Percentiles rank a stretch among this genome's conserved stretches.
Conservation (phyloP, 768 basidiomycete species). For the Suillus occidentalis region DNA sequence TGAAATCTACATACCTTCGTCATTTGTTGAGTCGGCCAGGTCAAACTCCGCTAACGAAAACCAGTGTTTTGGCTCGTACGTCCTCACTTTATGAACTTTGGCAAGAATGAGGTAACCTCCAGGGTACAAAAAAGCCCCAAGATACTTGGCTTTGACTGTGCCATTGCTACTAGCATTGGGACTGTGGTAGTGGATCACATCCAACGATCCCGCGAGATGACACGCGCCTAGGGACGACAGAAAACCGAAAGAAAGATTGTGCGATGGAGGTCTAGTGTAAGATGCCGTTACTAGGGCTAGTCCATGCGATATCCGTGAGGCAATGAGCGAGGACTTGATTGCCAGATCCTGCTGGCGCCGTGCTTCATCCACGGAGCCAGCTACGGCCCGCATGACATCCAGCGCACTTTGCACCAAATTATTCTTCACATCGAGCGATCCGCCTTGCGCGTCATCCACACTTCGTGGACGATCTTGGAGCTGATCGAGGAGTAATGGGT, state of each 20-base stretch:
- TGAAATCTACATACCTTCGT: constrained; percentile 63
- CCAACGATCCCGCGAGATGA: constrained; percentile 80
- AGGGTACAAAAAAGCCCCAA: constrained; percentile 86
- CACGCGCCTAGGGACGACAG: constrained; percentile 77
- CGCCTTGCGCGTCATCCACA: neutral
- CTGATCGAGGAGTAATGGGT: constrained; percentile 85
- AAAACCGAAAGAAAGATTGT: constrained; percentile 52
- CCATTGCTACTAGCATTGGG: constrained; percentile 41
- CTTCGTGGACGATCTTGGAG: constrained; percentile 36
- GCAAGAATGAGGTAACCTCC: constrained; percentile 85
- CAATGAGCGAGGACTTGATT: constrained; percentile 65
- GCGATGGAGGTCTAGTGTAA: constrained; percentile 32
- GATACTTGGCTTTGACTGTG: constrained; percentile 77
- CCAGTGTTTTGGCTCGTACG: constrained; percentile 89
- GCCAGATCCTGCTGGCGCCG: constrained; percentile 63
- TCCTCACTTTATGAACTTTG: constrained; percentile 78
- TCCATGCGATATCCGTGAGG: constrained; percentile 58
- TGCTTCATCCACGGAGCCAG: constrained; percentile 80
- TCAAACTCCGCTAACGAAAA: constrained; percentile 76
- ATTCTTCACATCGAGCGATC: neutral
- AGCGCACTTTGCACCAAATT: constrained; percentile 44
- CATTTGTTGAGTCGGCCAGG: constrained; percentile 63
- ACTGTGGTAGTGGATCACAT: constrained; percentile 76
- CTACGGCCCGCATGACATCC: constrained; percentile 74
- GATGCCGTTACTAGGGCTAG: constrained; percentile 28